These are phyloP conservation scores for Priceomyces haplophilus DNA, from an alignment of 805 yeast genomes.

Conservation along the genomic window DNA sequence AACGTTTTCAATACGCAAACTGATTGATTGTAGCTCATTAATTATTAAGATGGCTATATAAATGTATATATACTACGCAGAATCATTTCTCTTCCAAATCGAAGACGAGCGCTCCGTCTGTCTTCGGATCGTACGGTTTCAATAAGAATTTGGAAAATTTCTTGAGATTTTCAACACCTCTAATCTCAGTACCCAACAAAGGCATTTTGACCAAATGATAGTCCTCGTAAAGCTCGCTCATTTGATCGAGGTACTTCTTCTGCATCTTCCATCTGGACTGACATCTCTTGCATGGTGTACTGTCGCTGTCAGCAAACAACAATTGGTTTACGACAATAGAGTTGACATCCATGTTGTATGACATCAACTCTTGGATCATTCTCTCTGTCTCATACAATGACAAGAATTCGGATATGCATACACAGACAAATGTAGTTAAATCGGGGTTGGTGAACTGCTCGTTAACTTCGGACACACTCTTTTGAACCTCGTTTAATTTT, in stretches of 20 bases:
- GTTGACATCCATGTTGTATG: conserved; percentile 94
- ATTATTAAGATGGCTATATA: too few relatives aligned
- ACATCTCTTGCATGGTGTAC: conserved; percentile 81
- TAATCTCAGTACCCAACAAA: conserved; percentile 86
- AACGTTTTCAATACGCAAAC: neutral
- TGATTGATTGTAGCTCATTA: too few relatives aligned
- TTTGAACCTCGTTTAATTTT: conserved; percentile 78
- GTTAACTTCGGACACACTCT: conserved; percentile 81
- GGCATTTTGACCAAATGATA: conserved; percentile 97
- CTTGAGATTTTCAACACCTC: conserved; percentile 85
- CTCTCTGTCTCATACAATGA: conserved; percentile 97
- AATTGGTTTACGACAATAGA: conserved; percentile 94
- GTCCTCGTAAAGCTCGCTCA: conserved; percentile 94
- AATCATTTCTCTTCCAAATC: conserved; percentile 49
- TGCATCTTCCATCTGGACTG: conserved; percentile 94
- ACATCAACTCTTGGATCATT: conserved; percentile 92
- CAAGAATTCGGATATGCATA: conserved; percentile 94
- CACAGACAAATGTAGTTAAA: conserved; percentile 91
- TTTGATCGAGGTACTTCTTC: conserved; percentile 89
- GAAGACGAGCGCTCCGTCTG: conserved; percentile 51
- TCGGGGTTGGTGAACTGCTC: conserved; percentile 96
- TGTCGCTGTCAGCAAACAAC: conserved; percentile 77
- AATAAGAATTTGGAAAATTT: conserved; percentile 79
- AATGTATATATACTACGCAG: neutral
- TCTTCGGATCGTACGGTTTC: conserved; percentile 69